A percentile compares a stretch with the other conserved stretches of the same genome.
Conservation (phyloP, 2,329 filamentous ascomycete genomes). For the Stemphylium beticola region DNA sequence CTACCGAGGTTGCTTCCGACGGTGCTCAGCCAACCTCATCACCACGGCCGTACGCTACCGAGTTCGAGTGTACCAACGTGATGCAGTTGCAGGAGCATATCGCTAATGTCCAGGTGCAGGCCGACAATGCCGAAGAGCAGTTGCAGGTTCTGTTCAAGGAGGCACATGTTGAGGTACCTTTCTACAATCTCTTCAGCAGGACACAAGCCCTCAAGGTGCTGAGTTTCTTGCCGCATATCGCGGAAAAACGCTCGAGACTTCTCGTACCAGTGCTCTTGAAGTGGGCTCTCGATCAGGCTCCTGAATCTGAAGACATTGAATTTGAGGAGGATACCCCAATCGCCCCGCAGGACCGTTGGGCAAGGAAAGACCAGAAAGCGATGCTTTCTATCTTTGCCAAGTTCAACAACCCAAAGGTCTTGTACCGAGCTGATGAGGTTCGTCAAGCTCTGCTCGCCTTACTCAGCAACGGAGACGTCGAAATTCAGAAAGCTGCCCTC, state of each 20-base stretch:
- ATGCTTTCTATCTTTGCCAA: slow-evolving; percentile 82
- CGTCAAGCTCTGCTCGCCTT: slow-evolving; percentile 76
- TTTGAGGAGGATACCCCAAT: slow-evolving; percentile 13
- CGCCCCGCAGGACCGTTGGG: slow-evolving; percentile 60
- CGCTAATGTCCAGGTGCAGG: slow-evolving; percentile 17
- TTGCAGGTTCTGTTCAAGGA: slow-evolving; percentile 70
- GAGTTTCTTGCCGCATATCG: slow-evolving; percentile 72
- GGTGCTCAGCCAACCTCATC: slow-evolving; percentile 13
- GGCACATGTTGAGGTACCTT: slow-evolving; percentile 63
- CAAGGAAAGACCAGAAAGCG: slow-evolving; percentile 79
- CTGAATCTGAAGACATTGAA: slow-evolving; percentile 3
- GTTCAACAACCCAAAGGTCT: slow-evolving; percentile 83
- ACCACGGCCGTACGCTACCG: slow-evolving; percentile 58
- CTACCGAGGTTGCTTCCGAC: slow-evolving; percentile 10
- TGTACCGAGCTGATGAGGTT: slow-evolving; percentile 79
- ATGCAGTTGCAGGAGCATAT: slow-evolving; percentile 53
- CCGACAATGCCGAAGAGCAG: slow-evolving; percentile 50
- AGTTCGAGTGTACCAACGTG: slow-evolving; percentile 87
- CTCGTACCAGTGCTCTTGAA: slow-evolving; percentile 85
- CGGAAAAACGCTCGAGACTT: slow-evolving; percentile 83
- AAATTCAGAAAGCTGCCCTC: slow-evolving; percentile 84
- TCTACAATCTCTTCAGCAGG: slow-evolving; percentile 65
- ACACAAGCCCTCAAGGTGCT: slow-evolving; percentile 82
- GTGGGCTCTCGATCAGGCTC: slow-evolving; percentile 63
- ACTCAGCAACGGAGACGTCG: slow-evolving; percentile 85